Conservation (phyloP, 129 eudicot genomes). For the Flaveria bidentis region DNA sequence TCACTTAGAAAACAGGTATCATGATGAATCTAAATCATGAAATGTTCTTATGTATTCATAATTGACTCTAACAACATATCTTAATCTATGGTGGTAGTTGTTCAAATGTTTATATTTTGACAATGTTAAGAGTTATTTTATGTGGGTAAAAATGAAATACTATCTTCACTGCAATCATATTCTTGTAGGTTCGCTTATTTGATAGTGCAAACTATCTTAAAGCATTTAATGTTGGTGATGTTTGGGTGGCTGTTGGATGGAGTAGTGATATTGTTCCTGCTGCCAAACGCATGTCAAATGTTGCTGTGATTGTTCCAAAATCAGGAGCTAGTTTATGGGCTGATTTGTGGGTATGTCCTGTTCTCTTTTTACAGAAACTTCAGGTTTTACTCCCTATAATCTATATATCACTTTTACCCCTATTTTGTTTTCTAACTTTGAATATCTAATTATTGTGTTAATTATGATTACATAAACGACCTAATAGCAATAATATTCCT, state of each 20-base stretch:
- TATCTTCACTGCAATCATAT: slow-evolving; percentile 12
- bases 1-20: slow-evolving; percentile 68
- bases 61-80: neutral
- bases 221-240: slow-evolving; percentile 81
- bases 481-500: neutral
- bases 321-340: slow-evolving; percentile 99
- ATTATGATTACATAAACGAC: neutral
- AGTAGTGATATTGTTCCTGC: slow-evolving; percentile 85
- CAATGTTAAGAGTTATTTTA: slow-evolving; percentile 2
- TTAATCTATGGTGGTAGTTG: neutral
- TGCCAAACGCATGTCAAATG: slow-evolving; percentile 78
- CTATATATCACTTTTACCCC: too few relatives aligned
- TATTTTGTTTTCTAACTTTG: too few relatives aligned
- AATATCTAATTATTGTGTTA: neutral
- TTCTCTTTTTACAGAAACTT: slow-evolving; percentile 6
- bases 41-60: neutral
- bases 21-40: slow-evolving; percentile 7
- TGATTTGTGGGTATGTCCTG: slow-evolving; percentile 78
- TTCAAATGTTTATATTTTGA: neutral
- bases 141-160: neutral
- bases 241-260: slow-evolving; percentile 99
- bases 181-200: slow-evolving; percentile 74
- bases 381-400: neutral
- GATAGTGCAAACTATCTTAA: slow-evolving; percentile 81
- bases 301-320: slow-evolving; percentile 87